These are phyloP conservation scores for Fusarium mangiferae DNA, from an alignment of 2,329 filamentous ascomycete genomes.

Conservation along the genomic window DNA sequence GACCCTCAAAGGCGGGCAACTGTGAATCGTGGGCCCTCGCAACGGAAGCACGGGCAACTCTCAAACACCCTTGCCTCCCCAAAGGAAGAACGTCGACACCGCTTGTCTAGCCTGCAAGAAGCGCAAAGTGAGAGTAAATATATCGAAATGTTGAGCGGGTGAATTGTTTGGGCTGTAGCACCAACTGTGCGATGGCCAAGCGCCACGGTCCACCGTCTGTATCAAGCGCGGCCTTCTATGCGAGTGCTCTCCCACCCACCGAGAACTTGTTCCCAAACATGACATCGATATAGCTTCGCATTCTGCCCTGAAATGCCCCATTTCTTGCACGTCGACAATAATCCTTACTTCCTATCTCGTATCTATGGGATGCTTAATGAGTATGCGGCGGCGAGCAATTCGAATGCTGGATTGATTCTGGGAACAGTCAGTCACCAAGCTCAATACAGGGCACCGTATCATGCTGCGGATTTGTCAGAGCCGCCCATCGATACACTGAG, in stretches of 20 bases:
- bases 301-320: not conserved
- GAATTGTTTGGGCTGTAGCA: no score
- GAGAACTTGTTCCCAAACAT: not conserved
- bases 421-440: not conserved
- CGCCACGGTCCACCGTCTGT: not conserved
- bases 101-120: not conserved
- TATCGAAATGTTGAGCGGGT: not conserved
- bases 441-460: not conserved
- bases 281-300: not conserved
- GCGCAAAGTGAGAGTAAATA: not conserved
- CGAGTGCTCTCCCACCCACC: not conserved
- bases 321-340: not conserved
- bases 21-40: not conserved
- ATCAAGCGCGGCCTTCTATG: not conserved
- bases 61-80: not conserved
- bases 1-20: not conserved
- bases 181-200: not conserved
- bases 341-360: not conserved
- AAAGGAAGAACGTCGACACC: not conserved
- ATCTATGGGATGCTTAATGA: not conserved
- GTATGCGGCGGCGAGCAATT: no score
- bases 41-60: not conserved
- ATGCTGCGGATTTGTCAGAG: not conserved
- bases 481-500: not conserved
- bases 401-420: not conserved